Percentiles rank a stretch among this genome's conserved stretches.
Conservation (phyloP, 1,284 basidiomycete species). For the Austroboletus novae-zelandiae region DNA sequence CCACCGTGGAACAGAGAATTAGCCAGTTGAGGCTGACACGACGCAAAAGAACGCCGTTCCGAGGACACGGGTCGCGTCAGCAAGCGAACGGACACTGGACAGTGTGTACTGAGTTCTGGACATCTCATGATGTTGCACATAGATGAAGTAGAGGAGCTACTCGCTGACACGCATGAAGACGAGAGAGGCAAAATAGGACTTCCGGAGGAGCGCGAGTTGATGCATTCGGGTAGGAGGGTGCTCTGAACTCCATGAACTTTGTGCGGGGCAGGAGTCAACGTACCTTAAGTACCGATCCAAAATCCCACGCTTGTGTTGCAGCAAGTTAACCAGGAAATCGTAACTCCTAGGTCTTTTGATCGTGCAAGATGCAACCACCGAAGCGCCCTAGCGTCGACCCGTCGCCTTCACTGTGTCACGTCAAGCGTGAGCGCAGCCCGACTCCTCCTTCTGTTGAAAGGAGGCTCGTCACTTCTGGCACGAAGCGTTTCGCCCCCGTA, state of each 20-base stretch:
- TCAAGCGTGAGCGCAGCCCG: constrained; percentile 23
- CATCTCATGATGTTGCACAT: neutral
- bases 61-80: neutral
- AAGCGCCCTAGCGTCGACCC: constrained; percentile 16
- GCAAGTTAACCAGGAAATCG: too few species aligned
- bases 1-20: neutral
- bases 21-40: neutral
- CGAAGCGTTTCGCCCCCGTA: constrained; percentile 27
- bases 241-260: neutral
- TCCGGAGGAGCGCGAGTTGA: neutral
- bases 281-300: too few species aligned
- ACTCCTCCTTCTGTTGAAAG: constrained; percentile 17
- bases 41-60: constrained; percentile 5
- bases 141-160: constrained; percentile 3
- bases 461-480: constrained; percentile 23
- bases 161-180: neutral
- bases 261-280: too few species aligned
- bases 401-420: neutral
- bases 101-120: neutral
- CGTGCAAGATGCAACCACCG: neutral
- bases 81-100: neutral
- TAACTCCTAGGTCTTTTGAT: too few species aligned
- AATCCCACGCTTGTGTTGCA: constrained; percentile 4
- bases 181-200: constrained; percentile 3
- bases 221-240: neutral